Conservation (phyloP, 2,329 filamentous ascomycete species). For the Pyricularia sp. region DNA sequence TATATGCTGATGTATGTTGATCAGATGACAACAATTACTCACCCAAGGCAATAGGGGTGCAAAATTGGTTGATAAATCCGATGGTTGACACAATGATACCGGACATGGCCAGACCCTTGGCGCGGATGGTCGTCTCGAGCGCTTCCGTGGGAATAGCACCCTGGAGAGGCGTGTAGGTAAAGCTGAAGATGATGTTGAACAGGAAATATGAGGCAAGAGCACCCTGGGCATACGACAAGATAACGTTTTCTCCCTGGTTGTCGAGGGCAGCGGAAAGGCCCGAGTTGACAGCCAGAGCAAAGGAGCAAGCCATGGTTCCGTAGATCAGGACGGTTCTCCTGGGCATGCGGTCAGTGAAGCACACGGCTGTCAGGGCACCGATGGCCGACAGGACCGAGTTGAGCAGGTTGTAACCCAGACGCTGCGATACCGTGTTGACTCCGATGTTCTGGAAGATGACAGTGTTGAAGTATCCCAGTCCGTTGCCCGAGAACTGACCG, state of each 20-base stretch:
- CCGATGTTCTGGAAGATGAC: conserved; percentile 30
- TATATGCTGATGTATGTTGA: too few relatives aligned
- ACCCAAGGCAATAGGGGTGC: conserved; percentile 28
- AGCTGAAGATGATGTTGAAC: conserved; percentile 35
- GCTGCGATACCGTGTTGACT: conserved; percentile 20
- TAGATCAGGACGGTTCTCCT: conserved; percentile 31
- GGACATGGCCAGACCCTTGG: conserved; percentile 32
- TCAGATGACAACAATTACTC: too few relatives aligned
- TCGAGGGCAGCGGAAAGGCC: conserved; percentile 27
- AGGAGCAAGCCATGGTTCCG: conserved; percentile 28
- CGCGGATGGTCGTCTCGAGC: conserved; percentile 32
- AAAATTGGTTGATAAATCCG: conserved; percentile 35
- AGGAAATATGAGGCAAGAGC: conserved; percentile 34
- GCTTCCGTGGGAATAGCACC: conserved; percentile 33
- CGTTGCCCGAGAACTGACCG: conserved; percentile 37
- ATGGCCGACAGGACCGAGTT: conserved; percentile 32
- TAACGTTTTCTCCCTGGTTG: conserved; percentile 16
- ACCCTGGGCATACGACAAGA: conserved; percentile 24
- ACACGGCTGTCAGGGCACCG: conserved; percentile 29
- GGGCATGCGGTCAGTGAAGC: conserved; percentile 29
- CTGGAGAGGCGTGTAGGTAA: conserved; percentile 36
- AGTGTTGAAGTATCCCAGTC: conserved; percentile 37
- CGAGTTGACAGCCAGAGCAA: conserved; percentile 29
- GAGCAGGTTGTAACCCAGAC: conserved; percentile 33
- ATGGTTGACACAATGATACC: conserved; percentile 30